Percentiles rank a stretch among this genome's conserved stretches.
Evolutionary conservation across 1,284 basidiomycete genomes (phyloP).

Genomic region (Coniferiporia weirii): DNA sequence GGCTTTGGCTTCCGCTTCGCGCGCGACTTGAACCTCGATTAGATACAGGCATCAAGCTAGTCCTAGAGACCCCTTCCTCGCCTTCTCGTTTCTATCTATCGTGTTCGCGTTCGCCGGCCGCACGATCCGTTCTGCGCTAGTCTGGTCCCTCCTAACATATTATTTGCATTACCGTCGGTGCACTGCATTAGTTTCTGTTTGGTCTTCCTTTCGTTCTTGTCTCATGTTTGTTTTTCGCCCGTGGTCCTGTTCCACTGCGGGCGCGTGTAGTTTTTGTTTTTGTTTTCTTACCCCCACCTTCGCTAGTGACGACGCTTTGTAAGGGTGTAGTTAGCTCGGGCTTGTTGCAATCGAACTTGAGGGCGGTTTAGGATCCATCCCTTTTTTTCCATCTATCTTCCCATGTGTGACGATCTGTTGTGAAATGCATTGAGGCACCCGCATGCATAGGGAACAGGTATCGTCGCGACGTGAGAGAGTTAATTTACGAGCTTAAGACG

Average conservation of each 20-base stretch:
- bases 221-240: not conserved
- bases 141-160: not conserved
- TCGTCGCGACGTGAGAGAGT: no score
- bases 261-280: not conserved
- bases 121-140: not conserved
- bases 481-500: no score
- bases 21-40: conserved; percentile 12
- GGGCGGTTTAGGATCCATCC: conserved; percentile 14
- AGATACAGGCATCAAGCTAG: not conserved
- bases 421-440: no score
- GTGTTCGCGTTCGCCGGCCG: not conserved
- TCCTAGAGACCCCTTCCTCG: not conserved
- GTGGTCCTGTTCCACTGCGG: not conserved
- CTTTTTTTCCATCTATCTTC: not conserved
- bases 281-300: not conserved
- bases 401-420: not conserved
- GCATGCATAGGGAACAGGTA: no score
- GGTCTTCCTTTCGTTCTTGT: not conserved
- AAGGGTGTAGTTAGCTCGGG: conserved; percentile 6
- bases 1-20: conserved; percentile 17
- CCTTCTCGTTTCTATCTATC: not conserved
- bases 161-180: not conserved
- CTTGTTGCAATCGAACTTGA: conserved; percentile 17
- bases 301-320: not conserved
- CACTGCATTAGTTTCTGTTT: not conserved